A percentile compares a stretch with the other conserved stretches of the same genome.
These are phyloP conservation scores for Sicyos edulis DNA, from an alignment of 306 rosid species.

Conservation along the genomic window DNA sequence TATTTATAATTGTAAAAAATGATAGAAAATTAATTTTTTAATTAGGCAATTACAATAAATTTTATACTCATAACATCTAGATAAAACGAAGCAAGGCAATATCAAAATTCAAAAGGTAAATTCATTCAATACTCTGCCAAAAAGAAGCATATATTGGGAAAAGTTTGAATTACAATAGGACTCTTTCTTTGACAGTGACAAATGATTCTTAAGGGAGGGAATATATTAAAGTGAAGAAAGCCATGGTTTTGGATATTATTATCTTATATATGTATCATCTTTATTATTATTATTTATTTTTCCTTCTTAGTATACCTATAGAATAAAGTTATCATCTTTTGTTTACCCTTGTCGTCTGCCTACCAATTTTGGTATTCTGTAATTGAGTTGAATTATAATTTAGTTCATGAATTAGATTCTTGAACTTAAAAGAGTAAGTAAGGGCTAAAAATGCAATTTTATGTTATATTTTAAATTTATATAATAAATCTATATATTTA, in stretches of 20 bases:
- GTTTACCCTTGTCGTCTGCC: background rate
- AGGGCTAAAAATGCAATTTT: no score
- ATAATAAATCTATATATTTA: no score
- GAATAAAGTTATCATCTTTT: background rate
- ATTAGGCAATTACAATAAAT: no score
- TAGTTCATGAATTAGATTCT: no score
- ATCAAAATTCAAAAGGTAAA: background rate
- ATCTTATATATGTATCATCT: background rate
- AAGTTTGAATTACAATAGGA: slow-evolving; percentile 39
- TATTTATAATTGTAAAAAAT: no score
- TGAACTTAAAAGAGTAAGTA: no score
- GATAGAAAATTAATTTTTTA: no score
- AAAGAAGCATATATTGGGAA: slow-evolving; percentile 13
- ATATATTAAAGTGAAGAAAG: slow-evolving; percentile 43
- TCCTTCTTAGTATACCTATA: background rate
- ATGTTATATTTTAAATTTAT: no score
- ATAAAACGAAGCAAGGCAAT: no score
- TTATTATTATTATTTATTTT: background rate
- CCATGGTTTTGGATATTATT: background rate
- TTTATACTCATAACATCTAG: no score
- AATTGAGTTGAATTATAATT: no score
- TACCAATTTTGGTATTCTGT: background rate
- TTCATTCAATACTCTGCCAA: background rate
- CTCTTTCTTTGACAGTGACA: slow-evolving; percentile 54
- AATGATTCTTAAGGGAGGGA: slow-evolving; percentile 32